Evolutionary conservation across 2,329 filamentous ascomycete species (phyloP).

Genomic region (Setomelanomma holmii): DNA sequence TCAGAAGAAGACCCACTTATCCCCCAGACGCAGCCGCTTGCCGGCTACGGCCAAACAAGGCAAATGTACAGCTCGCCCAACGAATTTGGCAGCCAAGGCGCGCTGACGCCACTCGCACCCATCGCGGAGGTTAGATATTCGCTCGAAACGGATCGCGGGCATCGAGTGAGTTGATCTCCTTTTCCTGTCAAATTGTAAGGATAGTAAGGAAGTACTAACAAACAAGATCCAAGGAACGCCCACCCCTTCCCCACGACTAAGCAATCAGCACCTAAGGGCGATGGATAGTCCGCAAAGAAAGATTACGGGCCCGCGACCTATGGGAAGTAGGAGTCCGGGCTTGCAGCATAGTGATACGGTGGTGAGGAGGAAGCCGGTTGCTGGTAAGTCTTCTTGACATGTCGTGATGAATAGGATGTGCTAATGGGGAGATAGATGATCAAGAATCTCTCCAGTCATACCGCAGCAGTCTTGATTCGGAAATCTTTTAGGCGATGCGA

Average conservation of each 20-base stretch:
- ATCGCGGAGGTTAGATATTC: conserved; percentile 60
- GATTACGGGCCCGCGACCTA: conserved; percentile 58
- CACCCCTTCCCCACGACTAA: conserved; percentile 41
- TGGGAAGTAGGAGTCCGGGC: conserved; percentile 59
- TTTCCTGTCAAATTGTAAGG: neutral
- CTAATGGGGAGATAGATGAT: conserved; percentile 27
- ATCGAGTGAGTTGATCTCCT: conserved; percentile 27
- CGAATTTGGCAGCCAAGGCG: conserved; percentile 46
- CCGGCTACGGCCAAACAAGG: conserved; percentile 46
- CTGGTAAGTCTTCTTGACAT: conserved; percentile 30
- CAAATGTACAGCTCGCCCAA: conserved; percentile 49
- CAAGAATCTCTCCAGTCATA: conserved; percentile 43
- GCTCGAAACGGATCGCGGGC: conserved; percentile 54
- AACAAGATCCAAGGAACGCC: conserved; percentile 35
- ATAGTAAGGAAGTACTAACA: conserved; percentile 21
- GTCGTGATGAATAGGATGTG: neutral
- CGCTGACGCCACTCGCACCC: conserved; percentile 54
- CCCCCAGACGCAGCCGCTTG: conserved; percentile 56
- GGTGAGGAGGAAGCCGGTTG: conserved; percentile 45
- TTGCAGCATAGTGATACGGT: conserved; percentile 44
- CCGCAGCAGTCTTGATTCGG: conserved; percentile 44
- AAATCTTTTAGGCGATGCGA: conserved; percentile 40
- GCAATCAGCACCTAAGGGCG: conserved; percentile 33
- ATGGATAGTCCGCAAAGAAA: conserved; percentile 49
- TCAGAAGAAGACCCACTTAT: conserved; percentile 66